phyloP scores from a whole-genome alignment of 495 filamentous ascomycete species.

The Talaromyces wortmannii region DNA sequence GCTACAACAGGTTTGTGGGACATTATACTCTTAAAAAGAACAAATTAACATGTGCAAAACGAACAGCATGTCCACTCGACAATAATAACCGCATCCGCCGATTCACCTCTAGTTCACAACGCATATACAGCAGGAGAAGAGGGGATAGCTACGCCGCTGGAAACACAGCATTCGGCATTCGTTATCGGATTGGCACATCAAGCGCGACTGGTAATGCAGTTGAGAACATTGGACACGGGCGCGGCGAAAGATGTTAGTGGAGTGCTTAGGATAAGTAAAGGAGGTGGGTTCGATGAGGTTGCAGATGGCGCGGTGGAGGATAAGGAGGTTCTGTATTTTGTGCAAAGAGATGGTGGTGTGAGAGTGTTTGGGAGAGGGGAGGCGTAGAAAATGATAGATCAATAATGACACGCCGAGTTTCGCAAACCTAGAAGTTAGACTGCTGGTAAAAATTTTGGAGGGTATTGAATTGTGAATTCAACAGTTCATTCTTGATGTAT shows the following conservation, averaged over 20 bases:
- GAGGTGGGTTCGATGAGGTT: conserved; percentile 35
- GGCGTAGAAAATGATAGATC: conserved; percentile 1
- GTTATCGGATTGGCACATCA: conserved; percentile 65
- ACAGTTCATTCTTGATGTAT: not conserved
- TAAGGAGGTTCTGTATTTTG: conserved; percentile 74
- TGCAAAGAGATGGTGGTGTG: conserved; percentile 70
- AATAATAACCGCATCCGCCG: conserved; percentile 61
- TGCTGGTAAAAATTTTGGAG: not conserved
- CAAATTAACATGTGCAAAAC: too few species aligned
- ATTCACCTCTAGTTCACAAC: conserved; percentile 59
- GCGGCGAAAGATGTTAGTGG: conserved; percentile 87
- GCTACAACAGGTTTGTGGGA: conserved; percentile 31
- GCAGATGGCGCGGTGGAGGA: conserved; percentile 39
- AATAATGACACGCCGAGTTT: not conserved
- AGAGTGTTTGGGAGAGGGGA: conserved; percentile 72
- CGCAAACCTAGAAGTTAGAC: not conserved
- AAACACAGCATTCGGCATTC: conserved; percentile 60
- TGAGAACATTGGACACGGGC: conserved; percentile 74
- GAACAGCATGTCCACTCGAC: conserved; percentile 44
- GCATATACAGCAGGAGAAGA: conserved; percentile 12
- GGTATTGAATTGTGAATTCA: not conserved
- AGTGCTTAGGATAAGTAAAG: conserved; percentile 68
- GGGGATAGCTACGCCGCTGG: conserved; percentile 43
- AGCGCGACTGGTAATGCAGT: conserved; percentile 59
- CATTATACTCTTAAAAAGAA: too few species aligned